Conservation (phyloP, 345 rosid species). For the Acer saccharum region DNA sequence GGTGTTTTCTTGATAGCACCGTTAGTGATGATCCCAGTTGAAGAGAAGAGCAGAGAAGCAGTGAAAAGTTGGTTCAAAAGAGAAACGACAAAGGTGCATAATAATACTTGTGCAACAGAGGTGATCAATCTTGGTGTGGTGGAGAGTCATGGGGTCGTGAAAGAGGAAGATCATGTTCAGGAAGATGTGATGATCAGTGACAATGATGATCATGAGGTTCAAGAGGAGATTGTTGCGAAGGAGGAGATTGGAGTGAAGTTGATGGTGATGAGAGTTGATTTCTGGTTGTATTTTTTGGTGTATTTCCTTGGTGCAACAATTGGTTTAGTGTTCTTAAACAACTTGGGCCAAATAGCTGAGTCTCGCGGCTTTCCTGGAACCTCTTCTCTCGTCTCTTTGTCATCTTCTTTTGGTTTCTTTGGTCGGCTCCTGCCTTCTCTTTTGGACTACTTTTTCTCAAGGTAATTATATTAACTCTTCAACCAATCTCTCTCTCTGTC, state of each 20-base stretch:
- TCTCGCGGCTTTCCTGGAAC: constrained; percentile 61
- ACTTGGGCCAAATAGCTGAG: constrained; percentile 92
- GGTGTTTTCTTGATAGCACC: constrained; percentile 51
- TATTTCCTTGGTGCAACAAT: constrained; percentile 87
- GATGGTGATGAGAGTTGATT: constrained; percentile 61
- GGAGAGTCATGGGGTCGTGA: constrained; percentile 8
- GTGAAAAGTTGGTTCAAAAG: constrained; percentile 18
- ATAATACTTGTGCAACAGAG: constrained; percentile 24
- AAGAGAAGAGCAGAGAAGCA: constrained; percentile 15
- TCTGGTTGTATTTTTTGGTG: constrained; percentile 75
- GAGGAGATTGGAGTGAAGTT: constrained; percentile 71
- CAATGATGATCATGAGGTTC: constrained; percentile 10
- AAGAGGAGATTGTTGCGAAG: constrained; percentile 22
- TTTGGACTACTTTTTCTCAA: constrained; percentile 58
- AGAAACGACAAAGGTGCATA: constrained; percentile 29
- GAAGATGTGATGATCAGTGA: not conserved
- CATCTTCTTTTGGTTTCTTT: constrained; percentile 85
- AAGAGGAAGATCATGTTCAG: constrained; percentile 7
- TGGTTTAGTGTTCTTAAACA: constrained; percentile 76
- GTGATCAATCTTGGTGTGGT: constrained; percentile 18
- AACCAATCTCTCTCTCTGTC: not conserved
- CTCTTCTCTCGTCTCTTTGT: constrained; percentile 65
- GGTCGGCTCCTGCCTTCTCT: constrained; percentile 92
- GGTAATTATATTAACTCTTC: constrained; percentile 34
- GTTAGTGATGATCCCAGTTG: constrained; percentile 43